These are phyloP conservation scores for Hypoxylon fuscum DNA, from an alignment of 495 filamentous ascomycete genomes.

Conservation along the genomic window DNA sequence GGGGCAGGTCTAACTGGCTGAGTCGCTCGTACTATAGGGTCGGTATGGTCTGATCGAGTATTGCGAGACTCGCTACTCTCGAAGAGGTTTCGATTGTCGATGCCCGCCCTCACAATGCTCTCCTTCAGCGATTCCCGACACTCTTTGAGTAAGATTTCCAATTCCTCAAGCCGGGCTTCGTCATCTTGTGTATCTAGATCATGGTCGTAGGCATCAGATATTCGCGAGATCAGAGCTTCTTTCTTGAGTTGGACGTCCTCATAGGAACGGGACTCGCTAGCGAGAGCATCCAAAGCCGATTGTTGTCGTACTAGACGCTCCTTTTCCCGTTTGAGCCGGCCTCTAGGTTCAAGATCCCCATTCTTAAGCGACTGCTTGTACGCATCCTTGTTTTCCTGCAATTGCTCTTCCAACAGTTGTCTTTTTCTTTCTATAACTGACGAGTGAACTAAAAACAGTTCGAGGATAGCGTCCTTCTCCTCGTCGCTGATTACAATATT, in stretches of 20 bases:
- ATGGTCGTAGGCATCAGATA: conserved; percentile 50
- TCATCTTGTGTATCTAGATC: conserved; percentile 50
- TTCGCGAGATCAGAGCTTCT: conserved; percentile 47
- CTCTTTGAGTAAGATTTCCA: conserved; percentile 43
- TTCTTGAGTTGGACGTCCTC: conserved; percentile 43
- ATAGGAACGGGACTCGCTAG: conserved; percentile 40
- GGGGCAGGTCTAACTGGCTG: conserved; percentile 26
- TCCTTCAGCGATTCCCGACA: conserved; percentile 41
- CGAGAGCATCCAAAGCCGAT: conserved; percentile 43
- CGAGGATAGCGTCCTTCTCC: conserved; percentile 42
- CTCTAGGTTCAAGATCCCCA: conserved; percentile 43
- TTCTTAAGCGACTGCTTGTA: conserved; percentile 46
- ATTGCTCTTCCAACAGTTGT: conserved; percentile 33
- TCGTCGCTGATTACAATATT: conserved; percentile 25
- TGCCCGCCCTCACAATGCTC: conserved; percentile 46
- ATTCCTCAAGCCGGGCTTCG: conserved; percentile 47
- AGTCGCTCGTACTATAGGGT: conserved; percentile 40
- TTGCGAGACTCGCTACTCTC: conserved; percentile 5
- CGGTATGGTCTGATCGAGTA: conserved; percentile 4
- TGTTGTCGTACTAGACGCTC: conserved; percentile 45
- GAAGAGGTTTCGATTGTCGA: conserved; percentile 49
- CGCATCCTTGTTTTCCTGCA: conserved; percentile 47
- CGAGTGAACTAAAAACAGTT: conserved; percentile 45
- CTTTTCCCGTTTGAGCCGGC: conserved; percentile 48
- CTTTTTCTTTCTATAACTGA: conserved; percentile 46